A percentile compares a stretch with the other conserved stretches of the same genome.
Conservation (phyloP, 768 basidiomycete species). For the Russula earlei region DNA sequence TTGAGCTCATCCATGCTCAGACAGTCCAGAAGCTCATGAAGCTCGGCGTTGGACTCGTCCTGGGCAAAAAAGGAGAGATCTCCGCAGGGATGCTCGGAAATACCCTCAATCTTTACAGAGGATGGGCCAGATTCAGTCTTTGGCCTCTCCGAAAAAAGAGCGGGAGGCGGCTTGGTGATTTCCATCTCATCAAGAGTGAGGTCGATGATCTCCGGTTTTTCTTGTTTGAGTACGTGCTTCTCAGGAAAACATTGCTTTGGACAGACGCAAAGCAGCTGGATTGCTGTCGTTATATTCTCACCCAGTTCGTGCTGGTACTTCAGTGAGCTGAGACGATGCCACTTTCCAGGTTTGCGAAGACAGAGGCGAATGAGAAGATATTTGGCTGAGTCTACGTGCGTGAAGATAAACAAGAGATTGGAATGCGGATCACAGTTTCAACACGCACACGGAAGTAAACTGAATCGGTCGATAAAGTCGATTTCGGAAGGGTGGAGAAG, state of each 20-base stretch:
- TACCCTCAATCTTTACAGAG: constrained; percentile 5
- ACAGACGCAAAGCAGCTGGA: constrained; percentile 35
- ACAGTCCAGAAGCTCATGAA: constrained; percentile 36
- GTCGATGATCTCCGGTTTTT: constrained; percentile 30
- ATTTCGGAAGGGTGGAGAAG: constrained; percentile 45
- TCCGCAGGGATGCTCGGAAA: constrained; percentile 6
- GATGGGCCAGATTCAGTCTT: constrained; percentile 7
- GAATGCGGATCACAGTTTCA: not conserved
- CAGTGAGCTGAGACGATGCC: constrained; percentile 40
- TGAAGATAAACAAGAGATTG: not conserved
- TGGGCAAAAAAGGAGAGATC: constrained; percentile 30
- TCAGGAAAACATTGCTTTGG: constrained; percentile 13
- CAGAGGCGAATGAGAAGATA: constrained; percentile 57
- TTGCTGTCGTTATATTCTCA: constrained; percentile 30
- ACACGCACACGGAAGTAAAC: constrained; percentile 41
- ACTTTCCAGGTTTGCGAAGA: constrained; percentile 48
- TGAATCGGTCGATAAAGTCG: constrained; percentile 34
- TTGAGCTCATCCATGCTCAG: constrained; percentile 38
- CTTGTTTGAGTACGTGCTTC: constrained; percentile 15
- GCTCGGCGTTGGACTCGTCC: constrained; percentile 31
- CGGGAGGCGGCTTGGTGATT: not conserved
- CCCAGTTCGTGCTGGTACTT: constrained; percentile 38
- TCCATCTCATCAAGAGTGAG: constrained; percentile 27
- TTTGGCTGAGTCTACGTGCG: constrained; percentile 38
- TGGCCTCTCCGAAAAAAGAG: not conserved